A percentile compares a stretch with the other conserved stretches of the same genome.
Conservation (phyloP, 1,284 basidiomycete species). For the Testicularia cyperi region DNA sequence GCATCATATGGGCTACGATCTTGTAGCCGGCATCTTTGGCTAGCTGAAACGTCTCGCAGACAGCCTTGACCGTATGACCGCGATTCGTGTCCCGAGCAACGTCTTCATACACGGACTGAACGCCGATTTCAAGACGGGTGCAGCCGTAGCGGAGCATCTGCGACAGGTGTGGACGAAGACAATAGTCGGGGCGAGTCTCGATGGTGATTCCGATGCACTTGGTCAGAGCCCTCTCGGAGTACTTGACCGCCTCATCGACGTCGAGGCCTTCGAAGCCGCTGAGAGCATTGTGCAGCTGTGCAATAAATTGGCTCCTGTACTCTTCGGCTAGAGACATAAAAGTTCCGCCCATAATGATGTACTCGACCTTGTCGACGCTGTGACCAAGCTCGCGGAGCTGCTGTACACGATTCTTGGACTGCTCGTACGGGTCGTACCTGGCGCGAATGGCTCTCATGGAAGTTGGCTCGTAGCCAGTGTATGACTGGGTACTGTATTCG, state of each 20-base stretch:
- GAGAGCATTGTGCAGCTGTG: slow-evolving; percentile 94
- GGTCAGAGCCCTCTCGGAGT: slow-evolving; percentile 93
- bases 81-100: slow-evolving; percentile 98
- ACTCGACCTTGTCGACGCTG: slow-evolving; percentile 97
- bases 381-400: slow-evolving; percentile 93
- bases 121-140: slow-evolving; percentile 95
- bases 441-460: slow-evolving; percentile 98
- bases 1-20: slow-evolving; percentile 67
- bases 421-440: slow-evolving; percentile 97
- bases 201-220: slow-evolving; percentile 99
- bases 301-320: slow-evolving; percentile 89
- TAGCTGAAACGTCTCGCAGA: slow-evolving; percentile 95
- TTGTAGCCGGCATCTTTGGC: slow-evolving; percentile 99
- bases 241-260: slow-evolving; percentile 96
- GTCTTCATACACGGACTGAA: slow-evolving; percentile 98
- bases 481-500: slow-evolving; percentile 96
- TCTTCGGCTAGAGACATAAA: slow-evolving; percentile 99
- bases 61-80: slow-evolving; percentile 90
- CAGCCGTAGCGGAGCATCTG: slow-evolving; percentile 99
- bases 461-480: slow-evolving; percentile 95
- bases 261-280: slow-evolving; percentile 88
- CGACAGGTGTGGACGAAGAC: slow-evolving; percentile 91
- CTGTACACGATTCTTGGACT: slow-evolving; percentile 89
- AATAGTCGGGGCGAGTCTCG: slow-evolving; percentile 98
- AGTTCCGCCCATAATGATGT: slow-evolving; percentile 98